Conservation (phyloP, 202 grass and related monocot species). For the Schoenoplectus tabernaemontani region DNA sequence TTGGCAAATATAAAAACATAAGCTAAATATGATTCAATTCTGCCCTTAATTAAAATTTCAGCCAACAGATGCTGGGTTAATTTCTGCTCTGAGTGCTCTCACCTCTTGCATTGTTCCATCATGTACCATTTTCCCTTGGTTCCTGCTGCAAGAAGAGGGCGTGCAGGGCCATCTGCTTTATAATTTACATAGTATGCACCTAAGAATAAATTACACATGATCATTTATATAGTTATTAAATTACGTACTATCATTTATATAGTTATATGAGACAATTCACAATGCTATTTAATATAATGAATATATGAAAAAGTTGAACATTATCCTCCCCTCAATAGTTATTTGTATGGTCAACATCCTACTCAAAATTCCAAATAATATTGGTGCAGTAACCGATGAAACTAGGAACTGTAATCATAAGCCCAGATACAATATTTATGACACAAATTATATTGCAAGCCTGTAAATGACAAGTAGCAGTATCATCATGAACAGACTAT, state of each 20-base stretch:
- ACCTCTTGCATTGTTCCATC: slow-evolving; percentile 87
- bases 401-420: not conserved
- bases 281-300: not conserved
- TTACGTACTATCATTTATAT: no score
- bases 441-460: not conserved
- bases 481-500: not conserved
- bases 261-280: not conserved
- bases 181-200: slow-evolving; percentile 79
- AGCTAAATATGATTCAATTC: not conserved
- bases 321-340: not conserved
- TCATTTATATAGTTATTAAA: no score
- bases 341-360: not conserved
- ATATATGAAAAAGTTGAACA: not conserved
- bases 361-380: not conserved
- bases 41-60: not conserved
- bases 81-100: slow-evolving; percentile 7
- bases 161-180: slow-evolving; percentile 73
- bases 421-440: not conserved
- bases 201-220: slow-evolving; percentile 27
- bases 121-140: slow-evolving; percentile 98
- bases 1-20: not conserved
- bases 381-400: not conserved
- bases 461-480: not conserved
- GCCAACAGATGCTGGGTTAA: not conserved
- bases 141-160: slow-evolving; percentile 87